Conservation (phyloP, 169 alveolate species). For the Plasmodium fragile region DNA sequence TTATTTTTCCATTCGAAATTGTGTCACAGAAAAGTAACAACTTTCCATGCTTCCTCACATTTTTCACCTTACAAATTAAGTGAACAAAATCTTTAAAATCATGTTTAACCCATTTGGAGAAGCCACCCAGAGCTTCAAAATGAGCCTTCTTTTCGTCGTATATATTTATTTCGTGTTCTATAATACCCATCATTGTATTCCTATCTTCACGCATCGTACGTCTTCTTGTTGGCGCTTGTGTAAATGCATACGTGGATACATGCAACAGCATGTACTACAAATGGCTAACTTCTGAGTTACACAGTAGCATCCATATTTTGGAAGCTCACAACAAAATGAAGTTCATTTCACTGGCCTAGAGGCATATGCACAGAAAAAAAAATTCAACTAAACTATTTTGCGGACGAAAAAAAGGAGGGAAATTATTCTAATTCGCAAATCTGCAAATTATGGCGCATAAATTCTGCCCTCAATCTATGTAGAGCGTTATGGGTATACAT, state of each 20-base stretch:
- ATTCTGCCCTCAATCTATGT: background rate
- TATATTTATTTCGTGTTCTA: constrained; percentile 38
- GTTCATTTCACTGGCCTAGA: background rate
- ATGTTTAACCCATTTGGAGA: background rate
- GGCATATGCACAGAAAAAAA: background rate
- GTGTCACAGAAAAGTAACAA: constrained; percentile 44
- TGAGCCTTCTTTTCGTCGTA: constrained; percentile 17
- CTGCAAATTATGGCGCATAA: background rate
- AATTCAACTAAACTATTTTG: background rate
- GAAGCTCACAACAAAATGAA: background rate
- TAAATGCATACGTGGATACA: background rate
- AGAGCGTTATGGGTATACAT: background rate
- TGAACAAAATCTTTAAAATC: constrained; percentile 50
- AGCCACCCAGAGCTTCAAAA: constrained; percentile 2
- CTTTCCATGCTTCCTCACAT: constrained; percentile 74
- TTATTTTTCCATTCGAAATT: constrained; percentile 5
- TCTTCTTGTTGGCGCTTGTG: background rate
- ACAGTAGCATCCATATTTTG: background rate
- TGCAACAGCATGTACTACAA: background rate
- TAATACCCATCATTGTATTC: background rate
- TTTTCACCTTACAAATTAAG: constrained; percentile 63
- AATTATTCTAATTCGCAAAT: background rate
- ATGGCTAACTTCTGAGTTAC: background rate
- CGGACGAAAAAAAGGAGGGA: background rate
- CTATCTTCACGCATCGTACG: constrained; percentile 15